Evolutionary conservation across 106 monocot species (phyloP).

Genomic region (Dendrobium chrysotoxum): DNA sequence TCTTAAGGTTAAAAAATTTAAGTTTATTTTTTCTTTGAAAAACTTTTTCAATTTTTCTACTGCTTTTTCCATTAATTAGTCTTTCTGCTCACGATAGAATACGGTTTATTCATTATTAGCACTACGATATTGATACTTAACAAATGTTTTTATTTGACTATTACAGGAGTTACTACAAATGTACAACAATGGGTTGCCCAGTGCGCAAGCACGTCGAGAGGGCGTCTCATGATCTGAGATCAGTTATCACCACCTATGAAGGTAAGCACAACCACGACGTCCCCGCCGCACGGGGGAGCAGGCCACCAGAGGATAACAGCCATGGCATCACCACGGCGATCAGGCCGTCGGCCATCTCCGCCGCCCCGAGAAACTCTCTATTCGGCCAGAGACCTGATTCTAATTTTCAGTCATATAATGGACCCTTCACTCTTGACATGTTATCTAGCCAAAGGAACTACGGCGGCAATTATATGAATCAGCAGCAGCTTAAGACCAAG

Average conservation of each 20-base stretch:
- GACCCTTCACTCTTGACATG: neutral
- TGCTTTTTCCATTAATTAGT: neutral
- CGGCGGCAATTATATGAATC: neutral
- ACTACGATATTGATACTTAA: no score
- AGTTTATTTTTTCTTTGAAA: no score
- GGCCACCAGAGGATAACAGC: neutral
- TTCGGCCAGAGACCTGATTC: neutral
- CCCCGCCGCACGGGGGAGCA: conserved; percentile 57
- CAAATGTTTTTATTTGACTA: neutral
- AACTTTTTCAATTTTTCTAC: neutral
- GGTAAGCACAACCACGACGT: conserved; percentile 96
- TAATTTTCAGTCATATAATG: neutral
- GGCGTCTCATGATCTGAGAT: conserved; percentile 56
- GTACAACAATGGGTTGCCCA: conserved; percentile 62
- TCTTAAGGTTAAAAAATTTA: no score
- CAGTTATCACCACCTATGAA: conserved; percentile 90
- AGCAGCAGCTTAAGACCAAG: conserved; percentile 1
- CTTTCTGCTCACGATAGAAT: no score
- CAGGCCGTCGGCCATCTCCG: conserved; percentile 21
- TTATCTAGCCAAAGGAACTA: neutral
- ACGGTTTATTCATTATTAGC: no score
- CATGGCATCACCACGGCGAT: conserved; percentile 10
- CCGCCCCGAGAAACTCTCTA: neutral
- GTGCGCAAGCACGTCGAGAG: conserved; percentile 95
- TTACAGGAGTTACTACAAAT: conserved; percentile 97